A percentile compares a stretch with the other conserved stretches of the same genome.
Evolutionary conservation across 139 green algal species (phyloP).

Genomic region (Spirogloea muscicola): DNA sequence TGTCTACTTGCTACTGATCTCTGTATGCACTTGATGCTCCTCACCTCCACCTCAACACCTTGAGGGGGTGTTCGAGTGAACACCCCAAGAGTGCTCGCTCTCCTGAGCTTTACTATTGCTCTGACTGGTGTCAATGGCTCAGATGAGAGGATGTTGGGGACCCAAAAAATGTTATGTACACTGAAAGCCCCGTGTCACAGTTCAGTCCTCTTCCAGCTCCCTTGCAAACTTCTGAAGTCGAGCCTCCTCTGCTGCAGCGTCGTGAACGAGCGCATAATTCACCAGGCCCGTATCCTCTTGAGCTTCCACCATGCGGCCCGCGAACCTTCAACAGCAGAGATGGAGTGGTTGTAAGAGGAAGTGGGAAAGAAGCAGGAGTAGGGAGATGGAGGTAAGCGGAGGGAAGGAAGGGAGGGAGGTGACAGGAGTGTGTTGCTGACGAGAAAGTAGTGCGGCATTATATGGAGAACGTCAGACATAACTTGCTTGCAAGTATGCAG

Average conservation of each 20-base stretch:
- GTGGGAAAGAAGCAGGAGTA: background rate
- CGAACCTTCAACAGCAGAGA: constrained; percentile 59
- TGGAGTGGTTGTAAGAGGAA: background rate
- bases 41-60: too few species aligned
- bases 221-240: constrained; percentile 68
- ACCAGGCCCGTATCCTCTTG: constrained; percentile 78
- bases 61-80: too few species aligned
- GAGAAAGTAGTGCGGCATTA: background rate
- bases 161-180: too few species aligned
- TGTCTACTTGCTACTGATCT: too few species aligned
- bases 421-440: background rate
- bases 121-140: too few species aligned
- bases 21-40: too few species aligned
- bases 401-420: constrained; percentile 2
- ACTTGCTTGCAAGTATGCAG: background rate
- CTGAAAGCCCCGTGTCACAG: too few species aligned
- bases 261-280: constrained; percentile 62
- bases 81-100: too few species aligned
- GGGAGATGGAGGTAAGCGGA: background rate
- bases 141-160: too few species aligned
- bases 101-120: too few species aligned
- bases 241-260: constrained; percentile 72
- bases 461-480: background rate
- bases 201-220: too few species aligned
- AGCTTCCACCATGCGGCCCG: constrained; percentile 66